phyloP scores from a whole-genome alignment of 176 grass and related monocot genomes.

The Areca catechu region DNA sequence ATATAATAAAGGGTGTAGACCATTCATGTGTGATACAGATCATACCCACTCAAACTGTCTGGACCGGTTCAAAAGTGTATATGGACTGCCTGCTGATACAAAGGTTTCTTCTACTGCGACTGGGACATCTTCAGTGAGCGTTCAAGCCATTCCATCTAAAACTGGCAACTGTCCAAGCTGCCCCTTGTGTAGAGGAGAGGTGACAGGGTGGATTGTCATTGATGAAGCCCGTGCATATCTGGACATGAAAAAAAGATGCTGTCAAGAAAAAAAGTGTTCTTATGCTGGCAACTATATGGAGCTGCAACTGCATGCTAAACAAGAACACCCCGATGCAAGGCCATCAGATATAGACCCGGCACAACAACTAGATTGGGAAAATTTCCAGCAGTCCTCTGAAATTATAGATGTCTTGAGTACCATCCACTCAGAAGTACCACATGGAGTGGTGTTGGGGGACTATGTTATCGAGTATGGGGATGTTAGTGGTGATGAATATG shows the following conservation, averaged over 20 bases:
- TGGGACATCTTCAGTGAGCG: not conserved
- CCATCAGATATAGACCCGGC: slow-evolving; percentile 9
- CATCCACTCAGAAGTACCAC: slow-evolving; percentile 11
- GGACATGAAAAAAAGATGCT: slow-evolving; percentile 14
- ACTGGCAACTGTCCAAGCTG: not conserved
- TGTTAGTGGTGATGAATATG: slow-evolving; percentile 19
- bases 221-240: slow-evolving; percentile 1
- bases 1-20: slow-evolving; percentile 12
- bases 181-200: slow-evolving; percentile 10
- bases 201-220: slow-evolving; percentile 8
- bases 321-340: slow-evolving; percentile 14
- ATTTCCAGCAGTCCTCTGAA: slow-evolving; percentile 13
- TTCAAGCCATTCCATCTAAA: slow-evolving; percentile 8
- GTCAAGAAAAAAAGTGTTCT: slow-evolving; percentile 4
- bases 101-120: not conserved
- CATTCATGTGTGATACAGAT: slow-evolving; percentile 26
- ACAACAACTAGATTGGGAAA: slow-evolving; percentile 16
- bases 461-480: slow-evolving; percentile 9
- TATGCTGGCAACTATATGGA: slow-evolving; percentile 12
- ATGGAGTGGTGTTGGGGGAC: slow-evolving; percentile 6
- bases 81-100: not conserved
- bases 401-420: not conserved
- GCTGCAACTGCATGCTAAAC: slow-evolving; percentile 11
- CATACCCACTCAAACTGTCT: slow-evolving; percentile 9
- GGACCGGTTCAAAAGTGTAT: slow-evolving; percentile 1